Evolutionary conservation across 495 filamentous ascomycete genomes (phyloP).

Genomic region (Immersiella caudata): DNA sequence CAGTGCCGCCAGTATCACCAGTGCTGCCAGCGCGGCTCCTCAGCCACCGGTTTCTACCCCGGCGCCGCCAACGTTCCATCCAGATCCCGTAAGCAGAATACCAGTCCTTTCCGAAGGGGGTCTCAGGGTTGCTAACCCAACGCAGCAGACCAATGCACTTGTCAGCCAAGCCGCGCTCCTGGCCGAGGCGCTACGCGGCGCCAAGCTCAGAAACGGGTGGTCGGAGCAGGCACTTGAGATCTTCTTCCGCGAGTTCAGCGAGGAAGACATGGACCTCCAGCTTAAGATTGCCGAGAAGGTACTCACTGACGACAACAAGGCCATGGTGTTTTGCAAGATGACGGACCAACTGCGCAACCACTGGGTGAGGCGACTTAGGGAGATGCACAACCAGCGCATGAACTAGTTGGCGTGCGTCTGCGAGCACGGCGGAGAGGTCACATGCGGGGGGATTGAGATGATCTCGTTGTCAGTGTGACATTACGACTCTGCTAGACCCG

Average conservation of each 20-base stretch:
- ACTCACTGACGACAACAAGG: constrained; percentile 55
- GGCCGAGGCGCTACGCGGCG: constrained; percentile 39
- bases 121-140: neutral
- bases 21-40: neutral
- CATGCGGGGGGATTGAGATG: neutral
- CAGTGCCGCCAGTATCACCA: constrained; percentile 10
- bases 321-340: constrained; percentile 59
- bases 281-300: constrained; percentile 56
- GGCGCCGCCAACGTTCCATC: constrained; percentile 16
- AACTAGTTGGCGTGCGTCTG: constrained; percentile 15
- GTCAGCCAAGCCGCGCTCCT: constrained; percentile 18
- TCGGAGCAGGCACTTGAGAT: constrained; percentile 54
- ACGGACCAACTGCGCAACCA: constrained; percentile 45
- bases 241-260: constrained; percentile 52
- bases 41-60: neutral
- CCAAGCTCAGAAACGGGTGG: constrained; percentile 37
- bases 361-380: constrained; percentile 51
- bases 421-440: neutral
- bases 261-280: constrained; percentile 53
- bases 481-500: neutral
- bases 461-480: neutral
- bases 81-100: neutral
- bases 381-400: constrained; percentile 48
- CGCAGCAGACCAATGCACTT: neutral
- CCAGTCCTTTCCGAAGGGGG: neutral